Evolutionary conservation across 225 moss, liverwort and hornwort genomes (phyloP), one percentile per base, ranked within the genome.

Genomic region (Straminergon stramineum): DNA sequence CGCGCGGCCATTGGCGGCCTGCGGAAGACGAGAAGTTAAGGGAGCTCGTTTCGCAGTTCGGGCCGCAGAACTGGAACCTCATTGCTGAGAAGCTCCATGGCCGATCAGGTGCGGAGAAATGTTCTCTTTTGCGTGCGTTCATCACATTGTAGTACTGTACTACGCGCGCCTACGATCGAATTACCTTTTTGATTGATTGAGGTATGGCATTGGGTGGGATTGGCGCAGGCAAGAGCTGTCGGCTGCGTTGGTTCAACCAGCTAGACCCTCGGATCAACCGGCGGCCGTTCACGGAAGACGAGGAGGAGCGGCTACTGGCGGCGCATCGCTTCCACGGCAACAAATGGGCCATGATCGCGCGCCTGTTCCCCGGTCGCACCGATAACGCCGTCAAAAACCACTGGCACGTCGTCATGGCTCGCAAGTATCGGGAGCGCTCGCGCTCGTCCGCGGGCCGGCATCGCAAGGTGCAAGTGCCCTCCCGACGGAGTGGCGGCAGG

Each of bases 11-110:
- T 84, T 98, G 98, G 98, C 97, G 98, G 6, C 97, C 98, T 56
- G 96, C 96, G 52, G 98, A 98, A 90, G 98, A 98, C 84, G 98
- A 96, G 93, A 97, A 96, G 89, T 91, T 98, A 67, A 92, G 96
- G 62, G 96, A 98, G 94, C 97, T 98, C 13, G 97, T 98, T 5
- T 93, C 96, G 20, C 93, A 96, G 88, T 96, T 95, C 75, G 98
- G 98, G n/a, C 97, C 98, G 31, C 98, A 98, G 84, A 98, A 98
- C 92, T 98, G 98, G 98, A 98, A 98, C 92, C 94, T 98, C 83
- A 98, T 98, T 80, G 98, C 98, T n/a, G 98, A 98, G 93, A 98
- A 98, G 91, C 92, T 98, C 61, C 95, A 96, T 91, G 98, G 98
- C 87, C 96, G 98, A 97, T 98, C 98, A 92, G 97, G 97, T 89